These are phyloP conservation scores for Talinum fruticosum DNA, from an alignment of 148 eudicot genomes.

Conservation along the genomic window DNA sequence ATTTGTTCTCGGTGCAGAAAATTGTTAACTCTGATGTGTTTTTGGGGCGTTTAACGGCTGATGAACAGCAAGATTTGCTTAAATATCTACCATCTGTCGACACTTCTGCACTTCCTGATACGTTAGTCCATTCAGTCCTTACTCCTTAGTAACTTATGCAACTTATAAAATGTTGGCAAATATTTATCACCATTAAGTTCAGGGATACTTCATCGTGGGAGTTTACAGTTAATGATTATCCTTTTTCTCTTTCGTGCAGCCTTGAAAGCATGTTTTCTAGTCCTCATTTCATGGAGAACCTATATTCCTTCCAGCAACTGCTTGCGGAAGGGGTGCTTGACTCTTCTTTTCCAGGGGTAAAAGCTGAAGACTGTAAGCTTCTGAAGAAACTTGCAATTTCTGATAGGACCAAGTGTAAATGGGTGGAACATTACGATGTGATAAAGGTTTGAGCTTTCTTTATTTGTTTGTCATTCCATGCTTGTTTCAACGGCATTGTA, in stretches of 20 bases:
- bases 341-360: constrained; percentile 45
- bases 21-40: constrained; percentile 56
- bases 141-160: neutral
- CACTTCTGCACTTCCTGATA: constrained; percentile 40
- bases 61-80: constrained; percentile 74
- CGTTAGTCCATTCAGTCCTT: constrained; percentile 37
- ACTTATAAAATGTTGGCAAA: neutral
- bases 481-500: neutral
- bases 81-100: constrained; percentile 67
- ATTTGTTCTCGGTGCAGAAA: constrained; percentile 51
- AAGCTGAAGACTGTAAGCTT: constrained; percentile 51
- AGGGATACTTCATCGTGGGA: neutral
- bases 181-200: neutral
- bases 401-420: constrained; percentile 52
- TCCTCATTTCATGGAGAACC: constrained; percentile 62
- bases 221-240: constrained; percentile 8
- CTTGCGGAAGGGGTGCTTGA: constrained; percentile 83
- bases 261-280: constrained; percentile 63
- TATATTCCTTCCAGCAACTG: constrained; percentile 70
- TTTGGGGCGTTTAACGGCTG: constrained; percentile 47
- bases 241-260: constrained; percentile 37
- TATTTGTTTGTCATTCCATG: constrained; percentile 5
- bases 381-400: constrained; percentile 64
- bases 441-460: constrained; percentile 54
- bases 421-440: constrained; percentile 70